These are phyloP conservation scores for Linderniella brevidens DNA, from an alignment of 257 asterid genomes.

Conservation along the genomic window DNA sequence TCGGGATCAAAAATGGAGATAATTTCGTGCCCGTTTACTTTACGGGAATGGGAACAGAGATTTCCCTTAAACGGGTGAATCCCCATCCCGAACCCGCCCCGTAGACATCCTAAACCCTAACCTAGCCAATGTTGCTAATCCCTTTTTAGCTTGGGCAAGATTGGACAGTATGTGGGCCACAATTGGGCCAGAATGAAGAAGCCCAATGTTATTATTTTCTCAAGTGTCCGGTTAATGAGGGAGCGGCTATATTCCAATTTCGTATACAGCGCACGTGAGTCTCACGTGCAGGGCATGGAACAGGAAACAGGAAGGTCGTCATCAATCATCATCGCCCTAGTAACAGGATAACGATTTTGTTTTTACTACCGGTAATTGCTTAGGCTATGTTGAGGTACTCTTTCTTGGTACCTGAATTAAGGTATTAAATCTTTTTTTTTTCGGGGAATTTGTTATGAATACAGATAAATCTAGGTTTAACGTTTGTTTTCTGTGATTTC, in stretches of 20 bases:
- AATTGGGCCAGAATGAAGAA: not conserved
- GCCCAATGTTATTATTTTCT: not conserved
- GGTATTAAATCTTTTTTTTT: conserved; percentile 14
- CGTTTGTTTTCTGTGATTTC: too few relatives aligned
- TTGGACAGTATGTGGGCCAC: not conserved
- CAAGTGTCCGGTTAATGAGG: not conserved
- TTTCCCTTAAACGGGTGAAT: too few relatives aligned
- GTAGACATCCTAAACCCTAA: too few relatives aligned
- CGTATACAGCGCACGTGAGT: too few relatives aligned
- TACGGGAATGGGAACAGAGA: too few relatives aligned
- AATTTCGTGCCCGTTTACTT: too few relatives aligned
- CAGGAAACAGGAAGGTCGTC: not conserved
- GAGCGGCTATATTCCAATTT: not conserved
- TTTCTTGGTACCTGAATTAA: conserved; percentile 22
- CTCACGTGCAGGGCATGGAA: not conserved
- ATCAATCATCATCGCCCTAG: not conserved
- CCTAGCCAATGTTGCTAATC: too few relatives aligned
- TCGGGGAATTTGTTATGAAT: not conserved
- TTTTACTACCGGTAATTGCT: not conserved
- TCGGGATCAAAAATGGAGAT: too few relatives aligned
- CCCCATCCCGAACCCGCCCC: too few relatives aligned
- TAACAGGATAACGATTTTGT: too few relatives aligned
- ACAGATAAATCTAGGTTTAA: not conserved
- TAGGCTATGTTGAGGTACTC: conserved; percentile 28
- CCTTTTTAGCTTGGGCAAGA: not conserved